Evolutionary conservation across 306 rosid species (phyloP), one percentile per base, ranked within the genome.

Genomic region (Prinsepia uniflora): DNA sequence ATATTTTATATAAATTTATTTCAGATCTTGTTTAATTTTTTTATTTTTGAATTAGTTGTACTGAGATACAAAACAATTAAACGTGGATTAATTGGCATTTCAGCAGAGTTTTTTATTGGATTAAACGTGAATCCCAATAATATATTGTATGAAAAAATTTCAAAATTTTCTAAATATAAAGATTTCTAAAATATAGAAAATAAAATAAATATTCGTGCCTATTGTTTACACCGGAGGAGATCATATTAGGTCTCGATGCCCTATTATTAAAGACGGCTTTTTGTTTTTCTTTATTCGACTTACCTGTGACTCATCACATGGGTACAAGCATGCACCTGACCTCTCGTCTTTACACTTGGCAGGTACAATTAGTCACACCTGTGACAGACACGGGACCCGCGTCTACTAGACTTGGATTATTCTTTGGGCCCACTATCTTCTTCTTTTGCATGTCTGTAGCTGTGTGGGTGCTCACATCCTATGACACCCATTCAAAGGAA

Each of bases 281-380:
- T 67, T 36, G 5, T 11, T 48, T 63, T 59, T 60, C 6, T 17
- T 68, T 58, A 45, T 72, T 69, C 79, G 57, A 63, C 63, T 75
- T 71, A 18, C 59, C 75, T 70, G 68, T 72, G 63, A 50, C 61
- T 56, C 46, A 8, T 18, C 82, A 4, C 79, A 77, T 67, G 59
- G 71, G 20, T 82, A 56, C 72, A 69, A 55, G 57, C 39, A 65
- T 84, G 76, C 80, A 74, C 78, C 75, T 65, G 8, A 24, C 22
- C 5, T 18, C 42, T 57, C 5, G 10, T 14, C 65, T 47, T 44
- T 68, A 50, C 81, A 76, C 81, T 81, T 76, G 82, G 36, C 77
- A 39, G 0, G 45, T 15, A 63, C 13, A 13, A 8, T 0, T 52
- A 45, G 77, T 59, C 53, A 40, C 24, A 1, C 12, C 11, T 0